Evolutionary conservation across 169 alveolate genomes (phyloP).

Genomic region (Plasmodium inui): DNA sequence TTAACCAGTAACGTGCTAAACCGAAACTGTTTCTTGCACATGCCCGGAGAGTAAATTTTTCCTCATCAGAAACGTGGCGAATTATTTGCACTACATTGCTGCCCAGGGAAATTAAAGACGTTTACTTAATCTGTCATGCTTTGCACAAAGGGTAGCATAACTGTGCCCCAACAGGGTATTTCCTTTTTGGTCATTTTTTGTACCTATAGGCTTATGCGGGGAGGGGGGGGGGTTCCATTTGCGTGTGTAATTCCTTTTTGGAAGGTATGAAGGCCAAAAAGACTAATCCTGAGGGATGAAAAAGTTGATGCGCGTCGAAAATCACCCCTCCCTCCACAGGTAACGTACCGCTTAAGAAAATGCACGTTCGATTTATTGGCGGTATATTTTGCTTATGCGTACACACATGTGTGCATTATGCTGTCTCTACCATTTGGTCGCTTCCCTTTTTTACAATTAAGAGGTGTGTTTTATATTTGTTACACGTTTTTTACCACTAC

Average conservation of each 20-base stretch:
- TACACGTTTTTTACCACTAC: not conserved
- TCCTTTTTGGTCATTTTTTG: not conserved
- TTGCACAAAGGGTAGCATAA: not conserved
- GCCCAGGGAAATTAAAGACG: not conserved
- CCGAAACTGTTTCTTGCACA: not conserved
- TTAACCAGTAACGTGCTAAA: not conserved
- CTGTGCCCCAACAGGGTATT: not conserved
- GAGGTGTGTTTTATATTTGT: not conserved
- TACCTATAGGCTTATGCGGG: not conserved
- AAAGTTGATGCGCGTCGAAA: not conserved
- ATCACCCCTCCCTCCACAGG: not conserved
- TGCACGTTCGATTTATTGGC: not conserved
- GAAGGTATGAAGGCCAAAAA: not conserved
- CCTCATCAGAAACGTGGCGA: not conserved
- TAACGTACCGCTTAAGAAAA: not conserved
- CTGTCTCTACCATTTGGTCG: not conserved
- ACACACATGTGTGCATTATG: not conserved
- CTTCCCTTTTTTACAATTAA: not conserved
- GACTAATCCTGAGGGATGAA: not conserved
- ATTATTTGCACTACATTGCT: not conserved
- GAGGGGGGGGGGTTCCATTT: not conserved
- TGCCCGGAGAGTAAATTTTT: not conserved
- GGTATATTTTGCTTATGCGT: not conserved
- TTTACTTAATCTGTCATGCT: not conserved
- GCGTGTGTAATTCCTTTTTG: not conserved